These are phyloP conservation scores for Musa schizocarpa DNA, from an alignment of 176 grass and related monocot genomes.

Conservation along the genomic window DNA sequence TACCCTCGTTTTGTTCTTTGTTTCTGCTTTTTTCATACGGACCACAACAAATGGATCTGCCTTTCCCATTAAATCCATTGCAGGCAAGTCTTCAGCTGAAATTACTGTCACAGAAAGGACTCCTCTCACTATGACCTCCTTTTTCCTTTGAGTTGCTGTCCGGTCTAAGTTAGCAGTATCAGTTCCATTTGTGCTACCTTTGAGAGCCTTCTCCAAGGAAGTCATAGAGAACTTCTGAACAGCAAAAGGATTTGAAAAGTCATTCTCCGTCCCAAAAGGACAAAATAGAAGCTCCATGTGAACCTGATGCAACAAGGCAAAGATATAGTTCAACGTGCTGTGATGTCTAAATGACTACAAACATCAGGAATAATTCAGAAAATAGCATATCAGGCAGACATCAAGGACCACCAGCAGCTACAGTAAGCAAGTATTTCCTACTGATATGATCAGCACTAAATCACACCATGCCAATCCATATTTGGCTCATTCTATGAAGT, in stretches of 20 bases:
- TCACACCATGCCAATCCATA: too few relatives aligned
- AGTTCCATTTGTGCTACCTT: conserved; percentile 55
- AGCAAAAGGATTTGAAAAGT: conserved; percentile 66
- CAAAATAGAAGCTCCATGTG: conserved; percentile 92
- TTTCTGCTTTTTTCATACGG: conserved; percentile 77
- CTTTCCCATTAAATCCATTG: conserved; percentile 93
- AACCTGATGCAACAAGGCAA: conserved; percentile 39
- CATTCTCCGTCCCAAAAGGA: conserved; percentile 57
- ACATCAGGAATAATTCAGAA: too few relatives aligned
- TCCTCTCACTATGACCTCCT: conserved; percentile 84
- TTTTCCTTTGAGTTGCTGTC: conserved; percentile 58
- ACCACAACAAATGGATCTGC: conserved; percentile 88
- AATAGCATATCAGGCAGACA: too few relatives aligned
- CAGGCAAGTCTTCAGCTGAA: conserved; percentile 86
- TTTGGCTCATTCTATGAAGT: too few relatives aligned
- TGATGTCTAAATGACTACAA: background rate
- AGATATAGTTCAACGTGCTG: background rate
- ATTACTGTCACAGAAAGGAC: conserved; percentile 88
- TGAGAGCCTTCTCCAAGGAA: conserved; percentile 87
- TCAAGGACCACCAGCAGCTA: too few relatives aligned
- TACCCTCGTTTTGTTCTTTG: conserved; percentile 93
- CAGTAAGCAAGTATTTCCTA: too few relatives aligned
- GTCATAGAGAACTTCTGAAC: conserved; percentile 58
- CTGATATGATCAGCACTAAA: too few relatives aligned
- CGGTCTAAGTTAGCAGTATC: conserved; percentile 42